Evolutionary conservation across 805 yeast genomes (phyloP), one percentile per base, ranked within the genome.

Genomic region (Pichia nakasei): DNA sequence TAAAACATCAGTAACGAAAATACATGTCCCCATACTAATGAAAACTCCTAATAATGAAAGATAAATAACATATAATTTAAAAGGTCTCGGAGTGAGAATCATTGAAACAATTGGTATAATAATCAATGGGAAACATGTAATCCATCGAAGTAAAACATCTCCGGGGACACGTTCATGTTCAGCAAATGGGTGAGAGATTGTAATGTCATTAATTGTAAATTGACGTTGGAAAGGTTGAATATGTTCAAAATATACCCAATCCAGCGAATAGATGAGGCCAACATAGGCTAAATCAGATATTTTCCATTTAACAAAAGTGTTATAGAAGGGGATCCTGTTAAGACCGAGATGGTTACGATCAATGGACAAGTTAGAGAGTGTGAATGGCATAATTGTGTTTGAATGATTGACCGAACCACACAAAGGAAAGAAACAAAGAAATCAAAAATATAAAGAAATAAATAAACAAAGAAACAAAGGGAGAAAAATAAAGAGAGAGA

Each of bases 171-270:
- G 70, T 62, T 91, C 95, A 17, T 66, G 70, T 39, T 75, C 77
- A 0, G 95, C 83, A 59, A 74, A 80, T 1, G 97, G 96, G 61
- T 86, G 95, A 41, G 80, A 77, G 34, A 91, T 76, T 0, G 91
- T 75, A 35, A 79, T 59, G 64, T 91, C 96, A 56, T 80, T 78
- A 43, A 89, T 63, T 41, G 68, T 73, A 58, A 91, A 91, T 54
- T 82, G 86, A 54, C 96, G 72, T 58, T 85, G 77, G 58, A 83
- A 84, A 1, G 96, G 96, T 31, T 66, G 56, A 12, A 59, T 58
- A 2, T 39, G 47, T 36, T 60, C 62, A 35, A 63, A 57, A 37
- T 51, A 50, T 17, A 53, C 22, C 46, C 43, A 49, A 37, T 60
- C 64, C 5, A 58, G 38, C 1, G 48, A 8, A 31, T 48, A 43